A percentile compares a stretch with the other conserved stretches of the same genome.
phyloP scores from a whole-genome alignment of 495 filamentous ascomycete species.

The Rostrohypoxylon terebratum region DNA sequence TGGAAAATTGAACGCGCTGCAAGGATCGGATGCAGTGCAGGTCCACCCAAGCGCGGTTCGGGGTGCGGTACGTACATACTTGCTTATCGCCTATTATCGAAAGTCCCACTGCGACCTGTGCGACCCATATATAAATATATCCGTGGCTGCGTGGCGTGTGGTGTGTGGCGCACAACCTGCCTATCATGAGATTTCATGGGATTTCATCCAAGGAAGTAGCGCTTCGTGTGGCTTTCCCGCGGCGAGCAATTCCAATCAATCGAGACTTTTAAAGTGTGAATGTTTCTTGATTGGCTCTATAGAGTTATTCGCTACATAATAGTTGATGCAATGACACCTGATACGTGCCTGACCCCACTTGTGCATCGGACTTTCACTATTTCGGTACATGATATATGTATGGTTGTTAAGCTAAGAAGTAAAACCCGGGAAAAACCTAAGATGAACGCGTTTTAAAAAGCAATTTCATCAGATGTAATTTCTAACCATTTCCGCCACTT shows the following conservation, averaged over 20 bases:
- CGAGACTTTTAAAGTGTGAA: neutral
- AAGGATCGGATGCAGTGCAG: too few relatives aligned
- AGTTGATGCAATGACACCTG: constrained; percentile 31
- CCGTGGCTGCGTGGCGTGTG: neutral
- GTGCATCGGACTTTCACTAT: neutral
- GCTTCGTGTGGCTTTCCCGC: constrained; percentile 13
- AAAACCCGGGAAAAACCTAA: neutral
- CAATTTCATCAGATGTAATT: constrained; percentile 10
- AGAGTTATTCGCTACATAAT: constrained; percentile 1
- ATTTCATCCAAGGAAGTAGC: neutral
- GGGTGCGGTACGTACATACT: constrained; percentile 10
- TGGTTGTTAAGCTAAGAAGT: neutral
- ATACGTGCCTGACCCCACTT: constrained; percentile 24
- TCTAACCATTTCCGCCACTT: constrained; percentile 9
- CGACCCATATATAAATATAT: neutral
- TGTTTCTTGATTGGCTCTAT: constrained; percentile 2
- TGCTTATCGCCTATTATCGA: constrained; percentile 1
- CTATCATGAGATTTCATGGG: neutral
- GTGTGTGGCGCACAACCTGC: neutral
- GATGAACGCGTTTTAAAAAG: constrained; percentile 19
- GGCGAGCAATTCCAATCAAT: constrained; percentile 7
- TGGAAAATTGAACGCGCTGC: constrained; percentile 32
- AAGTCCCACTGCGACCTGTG: neutral
- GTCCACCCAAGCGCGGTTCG: neutral
- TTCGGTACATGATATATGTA: neutral